Conservation (phyloP, 345 rosid genomes). For the Gynandropsis gynandra region DNA sequence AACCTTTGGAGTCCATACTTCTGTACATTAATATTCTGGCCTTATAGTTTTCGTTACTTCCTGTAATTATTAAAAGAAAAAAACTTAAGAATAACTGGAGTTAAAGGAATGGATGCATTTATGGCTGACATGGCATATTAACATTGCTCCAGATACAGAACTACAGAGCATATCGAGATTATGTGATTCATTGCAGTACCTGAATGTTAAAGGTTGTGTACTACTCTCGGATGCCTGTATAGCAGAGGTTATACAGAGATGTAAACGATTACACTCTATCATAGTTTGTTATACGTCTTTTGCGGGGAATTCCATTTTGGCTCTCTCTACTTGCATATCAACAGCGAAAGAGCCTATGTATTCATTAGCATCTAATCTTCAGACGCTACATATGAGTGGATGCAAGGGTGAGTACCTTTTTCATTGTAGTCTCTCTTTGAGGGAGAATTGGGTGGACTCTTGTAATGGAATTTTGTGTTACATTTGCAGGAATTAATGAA, state of each 20-base stretch:
- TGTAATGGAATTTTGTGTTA: conserved; percentile 2
- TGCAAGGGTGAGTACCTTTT: conserved; percentile 45
- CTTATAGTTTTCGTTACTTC: conserved; percentile 4
- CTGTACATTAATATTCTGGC: neutral
- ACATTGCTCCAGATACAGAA: conserved; percentile 48
- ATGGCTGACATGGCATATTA: conserved; percentile 13
- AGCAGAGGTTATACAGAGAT: conserved; percentile 42
- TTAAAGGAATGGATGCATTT: neutral
- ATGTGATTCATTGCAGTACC: conserved; percentile 43
- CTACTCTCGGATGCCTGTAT: conserved; percentile 61
- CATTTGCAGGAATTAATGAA: conserved; percentile 48
- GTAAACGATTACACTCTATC: conserved; percentile 45
- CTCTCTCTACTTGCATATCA: conserved; percentile 40
- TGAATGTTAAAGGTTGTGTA: conserved; percentile 67
- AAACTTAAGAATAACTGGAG: too few species aligned
- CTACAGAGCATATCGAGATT: conserved; percentile 36
- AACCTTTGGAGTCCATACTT: neutral
- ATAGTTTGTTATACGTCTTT: conserved; percentile 67
- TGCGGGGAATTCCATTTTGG: conserved; percentile 44
- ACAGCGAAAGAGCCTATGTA: conserved; percentile 24
- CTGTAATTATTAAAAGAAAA: neutral
- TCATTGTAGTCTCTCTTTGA: conserved; percentile 11
- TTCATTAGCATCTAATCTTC: conserved; percentile 46
- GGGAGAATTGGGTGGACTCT: neutral
- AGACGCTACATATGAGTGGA: conserved; percentile 62